Percentiles rank a stretch among this genome's conserved stretches.
phyloP scores from a whole-genome alignment of 176 grass and related monocot species.

The Coix lacrymajobi region DNA sequence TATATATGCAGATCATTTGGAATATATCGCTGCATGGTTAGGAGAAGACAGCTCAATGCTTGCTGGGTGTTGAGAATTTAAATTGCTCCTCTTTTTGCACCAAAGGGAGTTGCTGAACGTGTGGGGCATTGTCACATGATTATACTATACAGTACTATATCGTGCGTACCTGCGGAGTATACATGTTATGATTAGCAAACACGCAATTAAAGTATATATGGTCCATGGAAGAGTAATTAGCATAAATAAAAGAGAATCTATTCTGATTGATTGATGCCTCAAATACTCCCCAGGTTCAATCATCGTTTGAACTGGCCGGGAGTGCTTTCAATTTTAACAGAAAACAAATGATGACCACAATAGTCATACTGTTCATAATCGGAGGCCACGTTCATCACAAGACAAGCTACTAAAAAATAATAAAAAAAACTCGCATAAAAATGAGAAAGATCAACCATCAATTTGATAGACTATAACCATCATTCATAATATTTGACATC shows the following conservation, averaged over 20 bases:
- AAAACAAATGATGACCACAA: background rate
- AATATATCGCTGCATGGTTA: slow-evolving; percentile 1
- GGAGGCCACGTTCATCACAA: no score
- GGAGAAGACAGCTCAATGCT: slow-evolving; percentile 12
- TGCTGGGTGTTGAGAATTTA: background rate
- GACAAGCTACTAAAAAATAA: no score
- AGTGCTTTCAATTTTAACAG: background rate
- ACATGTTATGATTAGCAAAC: background rate
- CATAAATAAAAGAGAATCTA: background rate
- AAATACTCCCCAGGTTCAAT: background rate
- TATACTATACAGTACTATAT: background rate
- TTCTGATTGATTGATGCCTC: background rate
- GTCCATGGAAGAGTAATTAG: background rate
- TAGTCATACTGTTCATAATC: no score
- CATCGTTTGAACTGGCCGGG: background rate
- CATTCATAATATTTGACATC: no score
- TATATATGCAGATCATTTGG: background rate
- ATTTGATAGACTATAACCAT: no score
- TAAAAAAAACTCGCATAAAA: no score
- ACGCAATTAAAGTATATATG: background rate
- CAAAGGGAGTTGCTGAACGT: background rate
- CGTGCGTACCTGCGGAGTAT: background rate
- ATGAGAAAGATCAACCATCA: no score
- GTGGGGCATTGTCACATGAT: background rate
- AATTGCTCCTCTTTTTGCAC: background rate